Base-by-base conservation (phyloP, 768 basidiomycete genomes). In the Candolleomyces eurysporus region DNA sequence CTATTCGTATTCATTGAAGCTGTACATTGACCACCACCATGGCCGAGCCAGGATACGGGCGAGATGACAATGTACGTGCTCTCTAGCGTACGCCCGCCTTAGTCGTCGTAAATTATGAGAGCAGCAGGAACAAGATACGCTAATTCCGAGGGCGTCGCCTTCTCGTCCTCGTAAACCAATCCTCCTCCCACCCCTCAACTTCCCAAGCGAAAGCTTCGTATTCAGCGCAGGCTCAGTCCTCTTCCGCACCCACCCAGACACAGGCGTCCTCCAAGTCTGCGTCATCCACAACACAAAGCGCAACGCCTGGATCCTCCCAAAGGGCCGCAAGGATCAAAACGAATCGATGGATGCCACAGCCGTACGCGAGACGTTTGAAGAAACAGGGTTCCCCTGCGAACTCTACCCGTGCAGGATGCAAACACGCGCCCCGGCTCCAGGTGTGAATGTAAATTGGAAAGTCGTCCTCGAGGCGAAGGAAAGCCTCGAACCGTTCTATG, bases 301-400 rank as follows among this genome's bases (percentile, higher is more conserved):
- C 4, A 54, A 70, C 54, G 63, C 71, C 48, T 77, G 73, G 74
- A 65, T 85, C 5, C 79, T 88, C 13, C 84, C 88, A 39, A 88
- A 87, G 63, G 88, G 86, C 5, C 78, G 85, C 36, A 87, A 88
- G 66, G 84, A 88, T 67, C 68, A 75, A 21, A 80, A 80, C 1
- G 87, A 88, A 70, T 71, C 74, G 5, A 72, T 85, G 17, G 79
- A 82, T 58, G 64, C 59, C 1, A 76, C 86, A 2, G 86, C 87
- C 0, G 62, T 85, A 5, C 77, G 88, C 17, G 87, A 89, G 71
- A 85, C 86, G 0, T 85, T 77, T 67, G 88, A 86, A 66, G 86
- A 88, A 73, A 88, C 86, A 0, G 86, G 86, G 5, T 88, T 83
- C 64, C 71, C 71, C 4, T 87, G 87, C 69, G 66, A 70, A 21